Percentiles rank a stretch among this genome's conserved stretches.
phyloP scores from a whole-genome alignment of 2,329 filamentous ascomycete genomes.

The Aspergillus sp. region DNA sequence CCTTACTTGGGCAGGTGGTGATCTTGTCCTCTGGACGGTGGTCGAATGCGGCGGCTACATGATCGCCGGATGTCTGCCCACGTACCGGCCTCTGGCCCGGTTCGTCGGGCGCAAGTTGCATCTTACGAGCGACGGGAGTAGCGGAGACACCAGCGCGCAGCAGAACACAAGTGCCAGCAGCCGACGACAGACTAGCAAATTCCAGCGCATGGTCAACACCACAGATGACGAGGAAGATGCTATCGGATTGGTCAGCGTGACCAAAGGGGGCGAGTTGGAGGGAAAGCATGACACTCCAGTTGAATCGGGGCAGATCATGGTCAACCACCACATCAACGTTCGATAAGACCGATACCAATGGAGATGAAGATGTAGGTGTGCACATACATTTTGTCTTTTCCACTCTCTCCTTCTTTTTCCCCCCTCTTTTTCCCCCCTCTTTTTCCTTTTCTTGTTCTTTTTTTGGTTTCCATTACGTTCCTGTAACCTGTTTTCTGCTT shows the following conservation, averaged over 20 bases:
- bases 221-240: neutral
- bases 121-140: neutral
- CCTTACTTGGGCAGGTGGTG: conserved; percentile 15
- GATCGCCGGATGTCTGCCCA: conserved; percentile 27
- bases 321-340: neutral
- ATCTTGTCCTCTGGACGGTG: conserved; percentile 24
- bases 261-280: neutral
- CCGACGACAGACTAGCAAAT: neutral
- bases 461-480: neutral
- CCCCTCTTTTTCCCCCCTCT: neutral
- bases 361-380: no score
- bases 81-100: conserved; percentile 24
- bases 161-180: neutral
- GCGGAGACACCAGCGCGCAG: neutral
- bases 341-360: neutral
- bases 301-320: neutral
- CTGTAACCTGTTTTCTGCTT: neutral
- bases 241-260: neutral
- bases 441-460: neutral
- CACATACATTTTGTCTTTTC: neutral
- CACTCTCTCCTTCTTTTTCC: neutral
- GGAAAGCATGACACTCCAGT: neutral
- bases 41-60: conserved; percentile 27
- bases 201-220: neutral
- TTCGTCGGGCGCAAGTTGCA: neutral